Percentiles rank a stretch among this genome's conserved stretches.
Evolutionary conservation across 1,284 basidiomycete genomes (phyloP).

Genomic region (Ustilago vetiveriae): DNA sequence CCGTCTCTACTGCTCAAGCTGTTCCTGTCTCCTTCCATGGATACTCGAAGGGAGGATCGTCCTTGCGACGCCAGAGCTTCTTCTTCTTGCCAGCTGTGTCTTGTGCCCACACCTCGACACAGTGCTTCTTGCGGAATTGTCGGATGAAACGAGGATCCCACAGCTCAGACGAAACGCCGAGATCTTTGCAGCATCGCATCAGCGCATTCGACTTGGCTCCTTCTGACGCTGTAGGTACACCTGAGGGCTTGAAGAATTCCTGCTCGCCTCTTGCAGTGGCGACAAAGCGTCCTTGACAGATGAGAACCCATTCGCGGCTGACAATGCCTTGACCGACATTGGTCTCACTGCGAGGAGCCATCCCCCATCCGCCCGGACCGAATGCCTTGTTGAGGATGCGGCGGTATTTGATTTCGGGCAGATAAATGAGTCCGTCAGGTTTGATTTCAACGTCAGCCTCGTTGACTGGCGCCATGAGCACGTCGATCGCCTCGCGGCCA

Average conservation of each 20-base stretch:
- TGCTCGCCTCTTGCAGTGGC: slow-evolving; percentile 93
- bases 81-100: slow-evolving; percentile 78
- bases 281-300: slow-evolving; percentile 90
- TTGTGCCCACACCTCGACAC: slow-evolving; percentile 81
- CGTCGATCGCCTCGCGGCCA: slow-evolving; percentile 77
- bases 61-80: slow-evolving; percentile 66
- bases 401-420: slow-evolving; percentile 98
- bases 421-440: slow-evolving; percentile 92
- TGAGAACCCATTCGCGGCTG: slow-evolving; percentile 91
- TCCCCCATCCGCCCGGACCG: slow-evolving; percentile 95
- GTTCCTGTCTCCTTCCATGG: slow-evolving; percentile 65
- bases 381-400: slow-evolving; percentile 92
- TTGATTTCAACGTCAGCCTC: slow-evolving; percentile 89
- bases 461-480: slow-evolving; percentile 80
- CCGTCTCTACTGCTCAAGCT: slow-evolving; percentile 12
- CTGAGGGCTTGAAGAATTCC: slow-evolving; percentile 91
- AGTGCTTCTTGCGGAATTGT: slow-evolving; percentile 86
- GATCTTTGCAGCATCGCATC: slow-evolving; percentile 97
- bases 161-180: slow-evolving; percentile 93
- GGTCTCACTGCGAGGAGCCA: slow-evolving; percentile 90
- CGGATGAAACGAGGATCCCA: slow-evolving; percentile 97
- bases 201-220: slow-evolving; percentile 95
- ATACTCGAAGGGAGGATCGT: slow-evolving; percentile 62
- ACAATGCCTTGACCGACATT: slow-evolving; percentile 80
- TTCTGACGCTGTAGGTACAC: slow-evolving; percentile 92